phyloP scores from a whole-genome alignment of 2,329 filamentous ascomycete species.

The Westerdykella aurantiaca region DNA sequence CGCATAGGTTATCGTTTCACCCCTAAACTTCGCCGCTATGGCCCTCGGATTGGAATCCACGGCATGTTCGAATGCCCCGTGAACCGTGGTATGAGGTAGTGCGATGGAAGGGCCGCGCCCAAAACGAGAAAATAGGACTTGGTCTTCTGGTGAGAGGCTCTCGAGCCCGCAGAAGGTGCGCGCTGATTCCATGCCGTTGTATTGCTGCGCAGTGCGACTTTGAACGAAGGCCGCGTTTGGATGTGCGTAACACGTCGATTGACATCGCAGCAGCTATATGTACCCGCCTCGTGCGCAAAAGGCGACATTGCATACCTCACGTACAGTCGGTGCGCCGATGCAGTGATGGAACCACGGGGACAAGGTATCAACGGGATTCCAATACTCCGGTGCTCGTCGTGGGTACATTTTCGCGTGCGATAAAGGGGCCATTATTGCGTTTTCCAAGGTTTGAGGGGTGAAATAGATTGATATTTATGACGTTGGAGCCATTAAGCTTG shows the following conservation, averaged over 20 bases:
- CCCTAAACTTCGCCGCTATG: constrained; percentile 19
- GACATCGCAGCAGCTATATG: constrained; percentile 5
- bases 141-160: constrained; percentile 15
- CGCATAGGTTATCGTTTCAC: constrained; percentile 22
- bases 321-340: no score
- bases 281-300: constrained; percentile 1
- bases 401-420: no score
- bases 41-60: constrained; percentile 18
- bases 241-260: background rate
- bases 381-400: no score
- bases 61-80: constrained; percentile 25
- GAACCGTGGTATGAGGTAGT: constrained; percentile 16
- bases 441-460: no score
- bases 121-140: constrained; percentile 16
- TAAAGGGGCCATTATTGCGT: no score
- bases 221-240: background rate
- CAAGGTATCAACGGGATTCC: no score
- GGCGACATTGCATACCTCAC: no score
- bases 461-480: no score
- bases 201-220: background rate
- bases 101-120: constrained; percentile 17
- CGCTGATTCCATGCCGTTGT: constrained; percentile 10
- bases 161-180: constrained; percentile 11
- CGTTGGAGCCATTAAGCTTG: no score
- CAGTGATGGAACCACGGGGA: no score